These are phyloP conservation scores for Rutstroemia sp. DNA, from an alignment of 2,329 filamentous ascomycete species.

Conservation along the genomic window DNA sequence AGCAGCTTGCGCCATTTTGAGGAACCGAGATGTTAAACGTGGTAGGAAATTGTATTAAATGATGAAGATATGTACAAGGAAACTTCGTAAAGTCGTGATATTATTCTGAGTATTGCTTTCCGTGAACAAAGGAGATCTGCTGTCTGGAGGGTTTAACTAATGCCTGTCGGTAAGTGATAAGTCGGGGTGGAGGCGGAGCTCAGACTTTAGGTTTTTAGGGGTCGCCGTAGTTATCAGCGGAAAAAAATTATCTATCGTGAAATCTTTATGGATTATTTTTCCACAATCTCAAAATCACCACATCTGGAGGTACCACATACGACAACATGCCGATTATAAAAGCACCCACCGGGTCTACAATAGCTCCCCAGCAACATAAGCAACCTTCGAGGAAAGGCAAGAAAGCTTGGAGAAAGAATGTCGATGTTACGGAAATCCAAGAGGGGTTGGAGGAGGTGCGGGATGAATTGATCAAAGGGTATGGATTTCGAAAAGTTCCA, in stretches of 20 bases:
- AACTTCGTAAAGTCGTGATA: constrained; percentile 3
- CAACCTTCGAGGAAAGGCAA: constrained; percentile 96
- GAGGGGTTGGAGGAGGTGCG: constrained; percentile 76
- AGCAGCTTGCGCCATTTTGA: constrained; percentile 72
- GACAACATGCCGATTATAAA: constrained; percentile 28
- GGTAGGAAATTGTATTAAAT: constrained; percentile 1
- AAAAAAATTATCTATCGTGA: constrained; percentile 3
- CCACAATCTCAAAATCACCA: not conserved
- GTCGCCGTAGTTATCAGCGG: constrained; percentile 9
- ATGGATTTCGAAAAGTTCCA: constrained; percentile 21
- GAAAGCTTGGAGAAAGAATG: constrained; percentile 98
- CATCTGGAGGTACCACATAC: not conserved
- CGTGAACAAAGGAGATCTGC: constrained; percentile 4
- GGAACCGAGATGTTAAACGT: not conserved
- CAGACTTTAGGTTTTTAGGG: not conserved
- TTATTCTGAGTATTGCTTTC: not conserved
- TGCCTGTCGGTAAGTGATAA: constrained; percentile 3
- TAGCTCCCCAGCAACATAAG: constrained; percentile 70
- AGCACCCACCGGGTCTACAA: constrained; percentile 36
- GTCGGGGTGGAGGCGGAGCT: not conserved
- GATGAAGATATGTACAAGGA: constrained; percentile 12
- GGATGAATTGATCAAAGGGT: constrained; percentile 89
- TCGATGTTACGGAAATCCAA: constrained; percentile 83
- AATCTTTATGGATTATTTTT: constrained; percentile 7
- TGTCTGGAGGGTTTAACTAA: not conserved